These are phyloP conservation scores for Entophlyctis luteolus DNA, from an alignment of 192 early-diverging fungal species.

Conservation along the genomic window DNA sequence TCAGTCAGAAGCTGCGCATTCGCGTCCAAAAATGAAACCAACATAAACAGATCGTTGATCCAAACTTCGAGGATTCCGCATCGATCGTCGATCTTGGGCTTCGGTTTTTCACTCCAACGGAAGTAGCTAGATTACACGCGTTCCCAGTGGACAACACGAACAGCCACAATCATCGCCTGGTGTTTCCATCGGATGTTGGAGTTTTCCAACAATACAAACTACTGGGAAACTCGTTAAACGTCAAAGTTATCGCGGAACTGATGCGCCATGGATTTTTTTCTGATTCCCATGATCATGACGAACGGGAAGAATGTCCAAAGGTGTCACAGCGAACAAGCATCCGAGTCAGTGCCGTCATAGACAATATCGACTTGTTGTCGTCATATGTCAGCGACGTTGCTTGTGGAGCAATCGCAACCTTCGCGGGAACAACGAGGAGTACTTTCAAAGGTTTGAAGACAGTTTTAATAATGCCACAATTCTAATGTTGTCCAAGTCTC, in stretches of 20 bases:
- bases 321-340: too few species aligned
- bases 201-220: constrained; percentile 77
- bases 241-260: constrained; percentile 72
- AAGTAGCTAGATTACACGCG: constrained; percentile 75
- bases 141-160: constrained; percentile 55
- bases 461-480: neutral
- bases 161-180: constrained; percentile 38
- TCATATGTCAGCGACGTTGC: constrained; percentile 63
- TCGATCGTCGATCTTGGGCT: constrained; percentile 65
- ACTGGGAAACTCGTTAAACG: constrained; percentile 88
- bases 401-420: constrained; percentile 85
- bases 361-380: too few species aligned
- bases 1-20: constrained; percentile 15
- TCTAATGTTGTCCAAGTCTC: neutral
- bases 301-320: neutral
- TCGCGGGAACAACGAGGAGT: constrained; percentile 82
- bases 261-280: constrained; percentile 43
- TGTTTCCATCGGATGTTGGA: constrained; percentile 65
- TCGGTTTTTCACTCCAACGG: constrained; percentile 77
- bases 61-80: constrained; percentile 59
- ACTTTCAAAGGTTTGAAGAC: constrained; percentile 65
- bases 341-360: too few species aligned
- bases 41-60: constrained; percentile 37
- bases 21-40: neutral
- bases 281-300: neutral